These are phyloP conservation scores for Ustilago loliicola DNA, from an alignment of 1,284 basidiomycete genomes.

Conservation along the genomic window DNA sequence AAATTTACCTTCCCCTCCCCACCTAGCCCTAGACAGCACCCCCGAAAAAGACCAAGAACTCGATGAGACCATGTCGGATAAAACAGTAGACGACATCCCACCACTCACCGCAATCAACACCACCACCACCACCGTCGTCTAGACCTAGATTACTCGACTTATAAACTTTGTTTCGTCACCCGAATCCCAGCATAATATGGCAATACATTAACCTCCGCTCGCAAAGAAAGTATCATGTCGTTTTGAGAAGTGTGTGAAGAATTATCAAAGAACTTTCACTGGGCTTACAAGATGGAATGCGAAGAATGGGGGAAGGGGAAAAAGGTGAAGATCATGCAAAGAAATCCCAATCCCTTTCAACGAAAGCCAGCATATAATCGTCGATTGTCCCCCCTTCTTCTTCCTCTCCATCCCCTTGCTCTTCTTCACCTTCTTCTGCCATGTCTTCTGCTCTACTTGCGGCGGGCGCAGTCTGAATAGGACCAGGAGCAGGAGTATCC, in stretches of 20 bases:
- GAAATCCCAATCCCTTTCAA: constrained; percentile 81
- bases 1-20: constrained; percentile 26
- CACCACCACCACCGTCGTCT: too few species aligned
- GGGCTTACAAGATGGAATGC: too few species aligned
- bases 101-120: not conserved
- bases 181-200: too few species aligned
- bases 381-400: constrained; percentile 78
- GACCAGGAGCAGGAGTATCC: constrained; percentile 11
- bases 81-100: constrained; percentile 23
- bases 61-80: constrained; percentile 18
- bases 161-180: too few species aligned
- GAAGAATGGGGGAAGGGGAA: not conserved
- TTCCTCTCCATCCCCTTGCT: constrained; percentile 74
- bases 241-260: not conserved
- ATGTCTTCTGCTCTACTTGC: constrained; percentile 67
- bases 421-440: constrained; percentile 71
- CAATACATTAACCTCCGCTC: too few species aligned
- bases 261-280: not conserved
- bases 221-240: not conserved
- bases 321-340: constrained; percentile 72
- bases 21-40: constrained; percentile 27
- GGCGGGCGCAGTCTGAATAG: not conserved
- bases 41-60: constrained; percentile 1
- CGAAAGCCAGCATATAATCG: constrained; percentile 87
- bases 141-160: too few species aligned